Percentiles rank a stretch among this genome's conserved stretches.
Conservation (phyloP, 176 grass and related monocot species). For the Carex myosuroides region DNA sequence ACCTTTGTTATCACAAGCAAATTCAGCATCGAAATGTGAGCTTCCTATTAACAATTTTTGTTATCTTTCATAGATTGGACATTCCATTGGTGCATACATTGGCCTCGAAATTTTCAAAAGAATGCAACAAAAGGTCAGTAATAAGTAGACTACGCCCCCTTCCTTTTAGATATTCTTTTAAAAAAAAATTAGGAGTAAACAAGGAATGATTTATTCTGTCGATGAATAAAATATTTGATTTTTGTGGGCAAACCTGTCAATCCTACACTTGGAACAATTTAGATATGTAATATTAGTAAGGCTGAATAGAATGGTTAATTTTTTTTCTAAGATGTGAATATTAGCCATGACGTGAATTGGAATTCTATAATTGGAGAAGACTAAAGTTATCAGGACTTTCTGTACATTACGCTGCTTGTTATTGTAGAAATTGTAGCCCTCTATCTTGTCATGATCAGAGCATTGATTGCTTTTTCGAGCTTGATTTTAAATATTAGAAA, state of each 20-base stretch:
- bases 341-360: not conserved
- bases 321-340: not conserved
- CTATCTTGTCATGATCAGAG: not conserved
- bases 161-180: not conserved
- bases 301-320: not conserved
- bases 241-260: not conserved
- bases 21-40: not conserved
- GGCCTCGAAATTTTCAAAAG: slow-evolving; percentile 75
- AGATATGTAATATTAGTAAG: not conserved
- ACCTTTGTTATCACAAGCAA: not conserved
- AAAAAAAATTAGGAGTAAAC: not conserved
- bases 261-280: not conserved
- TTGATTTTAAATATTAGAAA: not conserved
- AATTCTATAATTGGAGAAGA: not conserved
- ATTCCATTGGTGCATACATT: slow-evolving; percentile 93
- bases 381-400: not conserved
- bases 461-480: not conserved
- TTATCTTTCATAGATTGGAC: slow-evolving; percentile 58
- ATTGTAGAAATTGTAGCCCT: not conserved
- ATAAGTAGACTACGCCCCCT: not conserved
- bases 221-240: no score
- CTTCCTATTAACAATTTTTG: not conserved
- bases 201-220: not conserved
- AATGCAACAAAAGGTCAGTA: slow-evolving; percentile 52
- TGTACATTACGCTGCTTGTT: not conserved